phyloP scores from a whole-genome alignment of 139 green algal species.

The Chloropicon primus region DNA sequence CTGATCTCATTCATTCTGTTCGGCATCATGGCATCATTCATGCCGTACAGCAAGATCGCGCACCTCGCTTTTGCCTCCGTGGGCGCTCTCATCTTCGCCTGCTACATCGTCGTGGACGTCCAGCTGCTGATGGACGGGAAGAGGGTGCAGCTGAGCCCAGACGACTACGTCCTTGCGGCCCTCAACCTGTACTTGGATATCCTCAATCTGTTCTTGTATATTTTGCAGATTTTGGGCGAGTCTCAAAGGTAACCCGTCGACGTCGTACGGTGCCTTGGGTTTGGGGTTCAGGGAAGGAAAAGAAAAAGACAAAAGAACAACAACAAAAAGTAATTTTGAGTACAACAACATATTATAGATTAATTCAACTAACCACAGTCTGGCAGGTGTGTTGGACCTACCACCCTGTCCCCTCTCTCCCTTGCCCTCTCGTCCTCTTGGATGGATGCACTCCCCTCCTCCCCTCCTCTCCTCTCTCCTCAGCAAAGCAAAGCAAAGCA shows the following conservation, averaged over 20 bases:
- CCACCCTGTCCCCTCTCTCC: too few species aligned
- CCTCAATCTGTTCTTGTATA: conserved; percentile 62
- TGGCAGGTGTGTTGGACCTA: too few species aligned
- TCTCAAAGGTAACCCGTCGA: not conserved
- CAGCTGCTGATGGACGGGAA: conserved; percentile 18
- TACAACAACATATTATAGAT: too few species aligned
- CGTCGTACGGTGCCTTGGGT: too few species aligned
- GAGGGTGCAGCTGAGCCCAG: conserved; percentile 24
- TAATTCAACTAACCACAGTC: too few species aligned
- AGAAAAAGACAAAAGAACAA: too few species aligned
- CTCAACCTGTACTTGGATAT: conserved; percentile 59
- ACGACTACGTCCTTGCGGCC: conserved; percentile 56
- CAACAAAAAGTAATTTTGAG: too few species aligned
- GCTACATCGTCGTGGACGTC: conserved; percentile 23
- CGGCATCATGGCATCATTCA: conserved; percentile 5
- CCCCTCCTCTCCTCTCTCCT: too few species aligned
- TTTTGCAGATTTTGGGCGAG: conserved; percentile 32
- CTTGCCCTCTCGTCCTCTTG: too few species aligned
- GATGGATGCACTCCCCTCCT: too few species aligned
- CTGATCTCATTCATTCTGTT: conserved; percentile 3
- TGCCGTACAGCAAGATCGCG: not conserved
- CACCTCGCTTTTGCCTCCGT: not conserved
- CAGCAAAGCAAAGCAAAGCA: too few species aligned
- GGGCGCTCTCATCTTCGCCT: conserved; percentile 21
- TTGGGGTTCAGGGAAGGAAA: too few species aligned